These are phyloP conservation scores for Pseudogymnoascus sp. DNA, from an alignment of 2,329 filamentous ascomycete species.

Conservation along the genomic window DNA sequence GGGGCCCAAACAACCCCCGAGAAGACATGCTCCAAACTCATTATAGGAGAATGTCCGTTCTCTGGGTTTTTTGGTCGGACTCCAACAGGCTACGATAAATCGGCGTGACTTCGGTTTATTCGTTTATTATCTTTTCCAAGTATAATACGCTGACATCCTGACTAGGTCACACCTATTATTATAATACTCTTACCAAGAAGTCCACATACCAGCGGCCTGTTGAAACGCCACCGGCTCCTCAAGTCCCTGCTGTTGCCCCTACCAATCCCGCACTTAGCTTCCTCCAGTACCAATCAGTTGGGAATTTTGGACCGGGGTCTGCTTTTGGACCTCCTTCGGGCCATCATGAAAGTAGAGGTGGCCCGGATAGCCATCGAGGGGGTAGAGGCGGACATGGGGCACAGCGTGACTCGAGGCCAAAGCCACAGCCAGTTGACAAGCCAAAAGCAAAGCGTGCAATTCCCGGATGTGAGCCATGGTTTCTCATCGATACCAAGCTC, in stretches of 20 bases:
- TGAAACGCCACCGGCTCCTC: conserved; percentile 21
- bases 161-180: conserved; percentile 76
- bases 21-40: background rate
- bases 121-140: background rate
- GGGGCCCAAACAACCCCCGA: background rate
- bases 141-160: conserved; percentile 14
- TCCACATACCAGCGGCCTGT: conserved; percentile 80
- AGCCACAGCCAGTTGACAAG: conserved; percentile 64
- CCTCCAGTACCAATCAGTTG: conserved; percentile 34
- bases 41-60: background rate
- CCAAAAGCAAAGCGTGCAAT: conserved; percentile 74
- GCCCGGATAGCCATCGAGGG: conserved; percentile 37
- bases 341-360: conserved; percentile 27
- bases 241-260: conserved; percentile 11
- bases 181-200: conserved; percentile 70
- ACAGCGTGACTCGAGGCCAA: conserved; percentile 37
- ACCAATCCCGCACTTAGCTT: conserved; percentile 30
- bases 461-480: conserved; percentile 76
- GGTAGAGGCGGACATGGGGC: conserved; percentile 48
- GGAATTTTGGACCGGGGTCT: conserved; percentile 30
- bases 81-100: background rate
- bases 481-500: conserved; percentile 86
- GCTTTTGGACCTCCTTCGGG: conserved; percentile 22
- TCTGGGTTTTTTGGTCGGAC: background rate
- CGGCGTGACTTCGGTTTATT: background rate